Base-by-base conservation (phyloP, 768 basidiomycete species). In the Podaxis carcinomalis region DNA sequence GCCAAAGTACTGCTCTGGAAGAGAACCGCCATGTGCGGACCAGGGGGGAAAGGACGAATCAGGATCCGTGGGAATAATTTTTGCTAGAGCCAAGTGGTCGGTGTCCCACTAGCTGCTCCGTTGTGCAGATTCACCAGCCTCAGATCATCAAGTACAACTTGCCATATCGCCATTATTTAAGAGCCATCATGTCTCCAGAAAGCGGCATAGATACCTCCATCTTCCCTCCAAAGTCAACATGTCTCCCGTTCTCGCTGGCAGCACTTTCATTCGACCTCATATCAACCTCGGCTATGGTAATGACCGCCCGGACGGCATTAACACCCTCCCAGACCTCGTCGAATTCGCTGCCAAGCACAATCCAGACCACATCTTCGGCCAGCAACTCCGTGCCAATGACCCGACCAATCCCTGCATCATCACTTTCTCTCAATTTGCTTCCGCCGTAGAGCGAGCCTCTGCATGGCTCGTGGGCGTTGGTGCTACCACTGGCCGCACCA, bases 311-410 rank as follows among this genome's bases (percentile, higher is more conserved):
- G 63, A 66, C n/a, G 74, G 71, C 14, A 67, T 77, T 51, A 68
- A 69, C 9, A 70, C 75, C 3, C 69, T 78, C 25, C 74, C 74
- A 14, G 73, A 77, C 47, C 70, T 77, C 47, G 71, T 78, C 23
- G 70, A 73, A 27, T 77, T 77, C 67, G 68, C 67, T 46, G 72
- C 76, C 2, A 57, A 56, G 27, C 65, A 74, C 54, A 77, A 77
- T 51, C 69, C 72, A 14, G 64, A 74, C 57, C 73, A 74, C 32
- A 67, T 73, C 27, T 77, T 76, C 44, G 74, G 75, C 32, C 61
- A 75, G 11, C 77, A 78, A 60, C 65, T 62, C 49, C 68, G 70
- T 13, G 50, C 64, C 21, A 67, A 68, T 28, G 63, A 70, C 37
- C 6, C 69, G 35, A 32, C 42, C 25, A 54, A 54, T 11, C 59